Evolutionary conservation across 2,329 filamentous ascomycete species (phyloP), one percentile per base, ranked within the genome.

Genomic region (Teratosphaeria nubilosa): DNA sequence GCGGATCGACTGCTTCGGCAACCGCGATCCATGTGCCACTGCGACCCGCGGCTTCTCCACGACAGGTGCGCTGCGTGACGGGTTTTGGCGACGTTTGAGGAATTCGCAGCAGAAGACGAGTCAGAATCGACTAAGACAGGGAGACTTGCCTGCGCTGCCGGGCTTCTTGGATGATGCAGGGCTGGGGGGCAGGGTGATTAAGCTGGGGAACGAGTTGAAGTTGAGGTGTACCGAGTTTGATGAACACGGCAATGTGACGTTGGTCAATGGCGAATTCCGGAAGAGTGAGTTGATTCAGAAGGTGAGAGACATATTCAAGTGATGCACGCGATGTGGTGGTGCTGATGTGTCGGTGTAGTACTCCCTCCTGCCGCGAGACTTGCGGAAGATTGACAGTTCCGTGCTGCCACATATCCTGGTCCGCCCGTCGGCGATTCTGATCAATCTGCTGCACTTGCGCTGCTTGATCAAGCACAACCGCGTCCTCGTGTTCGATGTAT

Each of bases 231-330:
- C 94, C 0, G 94, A 99, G 73, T 89, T 97, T 60, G 91, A 97
- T 68, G 90, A 91, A 72, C 84, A 89, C 68, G 94, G 94, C 48
- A 88, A 95, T 66, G 91, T 96, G 27, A 95, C 92, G 22, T 78
- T 97, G 59, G 88, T 95, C 22, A 95, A 95, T 70, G 90, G 91
- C 59, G 94, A 97, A 73, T 97, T 96, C 75, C 95, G 94, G 76
- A 99, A 99, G 80, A 94, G 86, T 68, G 94, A 99, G 76, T 79
- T 99, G 53, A 97, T 96, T 73, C 91, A 91, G 56, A 96, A 94
- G 81, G 60, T 60, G 55, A 7, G 45, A 27, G 16, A 20, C 5
- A 13, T 27, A 20, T 27, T 4, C n/a, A 52, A 14, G 11, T 16
- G 25, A 50, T 4, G 10, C 14, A 32, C 7, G 3, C 41, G 11